Evolutionary conservation across 2,329 filamentous ascomycete genomes (phyloP), one percentile per base, ranked within the genome.

Genomic region (Monosporascus sp.): DNA sequence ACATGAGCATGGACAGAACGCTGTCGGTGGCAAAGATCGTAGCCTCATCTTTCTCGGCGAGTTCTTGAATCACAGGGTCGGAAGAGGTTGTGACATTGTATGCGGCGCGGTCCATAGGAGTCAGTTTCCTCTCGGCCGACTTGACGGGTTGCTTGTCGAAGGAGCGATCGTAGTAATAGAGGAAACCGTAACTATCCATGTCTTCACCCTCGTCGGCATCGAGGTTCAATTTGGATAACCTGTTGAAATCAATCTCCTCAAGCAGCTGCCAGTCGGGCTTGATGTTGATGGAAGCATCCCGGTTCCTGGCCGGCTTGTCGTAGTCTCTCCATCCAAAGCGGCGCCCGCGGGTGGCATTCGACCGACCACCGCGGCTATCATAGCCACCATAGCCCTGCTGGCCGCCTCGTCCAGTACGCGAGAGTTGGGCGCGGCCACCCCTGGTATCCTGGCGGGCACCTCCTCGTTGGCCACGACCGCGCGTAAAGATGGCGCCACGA

Each of bases 1-100:
- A 99, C 94, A 99, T 99, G 66, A 99, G 87, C 91, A 97, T 97
- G 61, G 93, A 97, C 56, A 99, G 84, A 66, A 99, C 92, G 76
- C 88, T 96, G 73, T 97, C 92, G 45, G 94, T 97, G 59, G 94
- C 91, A 69, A 97, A 99, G 68, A 99, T 93, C 63, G 90, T 94
- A 47, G 92, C 94, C 76, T 97, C 92, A 68, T 96, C 86, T 79
- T 92, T 95, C 66, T 97, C 93, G 59, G 94, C 90, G 52, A 97
- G 84, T 71, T 97, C 93, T 77, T 97, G 93, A 70, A 99, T 96
- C 66, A 99, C 84, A 47, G 94, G 94, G 71, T 99, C 94, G 63
- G 89, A 91, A 24, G 93, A 95, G 11, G 94, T 97, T 53, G 93
- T 96, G 69, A 97, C 93, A 69, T 97, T 99, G 83, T 97, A 99